These are phyloP conservation scores for Curvularia lunata DNA, from an alignment of 2,329 filamentous ascomycete genomes.

Conservation along the genomic window DNA sequence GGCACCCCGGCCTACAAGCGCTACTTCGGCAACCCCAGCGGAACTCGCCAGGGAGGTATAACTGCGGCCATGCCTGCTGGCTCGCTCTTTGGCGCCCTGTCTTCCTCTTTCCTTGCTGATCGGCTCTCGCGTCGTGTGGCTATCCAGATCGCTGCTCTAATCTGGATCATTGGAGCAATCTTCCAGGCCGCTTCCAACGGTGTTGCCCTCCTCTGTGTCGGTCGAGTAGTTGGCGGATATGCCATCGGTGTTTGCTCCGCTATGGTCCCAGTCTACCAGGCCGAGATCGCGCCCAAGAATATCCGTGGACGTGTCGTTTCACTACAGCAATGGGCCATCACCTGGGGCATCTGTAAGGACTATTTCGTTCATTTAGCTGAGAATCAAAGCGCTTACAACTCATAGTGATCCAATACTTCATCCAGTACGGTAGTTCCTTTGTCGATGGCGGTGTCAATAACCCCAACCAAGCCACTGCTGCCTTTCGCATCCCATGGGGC, in stretches of 20 bases:
- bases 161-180: slow-evolving; percentile 57
- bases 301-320: slow-evolving; percentile 65
- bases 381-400: too few species aligned
- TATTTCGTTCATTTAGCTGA: too few species aligned
- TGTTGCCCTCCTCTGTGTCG: slow-evolving; percentile 52
- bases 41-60: slow-evolving; percentile 51
- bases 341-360: slow-evolving; percentile 57
- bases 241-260: slow-evolving; percentile 89
- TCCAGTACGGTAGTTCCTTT: slow-evolving; percentile 68
- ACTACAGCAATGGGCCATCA: slow-evolving; percentile 70
- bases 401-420: slow-evolving; percentile 65
- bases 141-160: slow-evolving; percentile 52
- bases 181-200: slow-evolving; percentile 50
- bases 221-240: slow-evolving; percentile 79
- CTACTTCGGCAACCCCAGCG: slow-evolving; percentile 47
- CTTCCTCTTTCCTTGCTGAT: slow-evolving; percentile 56
- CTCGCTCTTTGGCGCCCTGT: slow-evolving; percentile 56
- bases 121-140: slow-evolving; percentile 53
- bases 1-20: slow-evolving; percentile 48
- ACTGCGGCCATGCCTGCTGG: slow-evolving; percentile 58
- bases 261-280: slow-evolving; percentile 92
- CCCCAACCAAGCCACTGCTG: slow-evolving; percentile 52
- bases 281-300: slow-evolving; percentile 69
- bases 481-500: slow-evolving; percentile 53
- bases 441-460: slow-evolving; percentile 54